A percentile compares a stretch with the other conserved stretches of the same genome.
Evolutionary conservation across 139 green algal genomes (phyloP).

Genomic region (Chlorella sp.): DNA sequence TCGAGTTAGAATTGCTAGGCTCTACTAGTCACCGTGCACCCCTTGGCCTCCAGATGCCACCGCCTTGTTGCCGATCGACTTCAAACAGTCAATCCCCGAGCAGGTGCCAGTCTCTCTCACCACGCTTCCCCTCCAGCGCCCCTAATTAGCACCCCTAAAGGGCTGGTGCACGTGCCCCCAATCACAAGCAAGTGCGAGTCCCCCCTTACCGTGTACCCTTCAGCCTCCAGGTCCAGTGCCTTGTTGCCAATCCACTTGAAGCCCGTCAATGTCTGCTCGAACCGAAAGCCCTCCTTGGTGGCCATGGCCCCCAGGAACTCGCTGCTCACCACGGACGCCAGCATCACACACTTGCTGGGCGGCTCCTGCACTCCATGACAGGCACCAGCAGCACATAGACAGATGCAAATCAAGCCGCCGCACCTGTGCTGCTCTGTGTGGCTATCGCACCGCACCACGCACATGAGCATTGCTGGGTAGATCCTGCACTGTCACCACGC

Average conservation of each 20-base stretch:
- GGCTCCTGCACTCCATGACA: slow-evolving; percentile 11
- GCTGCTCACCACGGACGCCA: slow-evolving; percentile 57
- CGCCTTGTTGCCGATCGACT: too few species aligned
- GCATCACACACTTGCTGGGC: slow-evolving; percentile 39
- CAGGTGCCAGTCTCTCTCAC: too few species aligned
- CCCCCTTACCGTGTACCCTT: slow-evolving; percentile 23
- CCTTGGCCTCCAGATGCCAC: too few species aligned
- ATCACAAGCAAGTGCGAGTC: too few species aligned
- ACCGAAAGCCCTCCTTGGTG: slow-evolving; percentile 40
- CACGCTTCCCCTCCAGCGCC: too few species aligned
- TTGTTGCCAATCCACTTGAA: slow-evolving; percentile 81
- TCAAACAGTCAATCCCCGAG: too few species aligned
- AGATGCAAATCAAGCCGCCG: neutral
- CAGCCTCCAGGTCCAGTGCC: slow-evolving; percentile 44
- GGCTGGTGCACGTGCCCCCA: too few species aligned
- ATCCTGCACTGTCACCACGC: neutral
- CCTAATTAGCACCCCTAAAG: too few species aligned
- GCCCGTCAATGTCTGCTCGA: slow-evolving; percentile 61
- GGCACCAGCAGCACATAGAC: neutral
- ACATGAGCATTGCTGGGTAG: neutral
- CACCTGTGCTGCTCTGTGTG: neutral
- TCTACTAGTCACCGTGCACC: too few species aligned
- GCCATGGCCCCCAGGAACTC: slow-evolving; percentile 55
- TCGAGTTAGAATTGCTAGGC: too few species aligned
- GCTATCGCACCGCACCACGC: neutral